Conservation (phyloP, 148 eudicot species). For the Oxyria digyna region DNA sequence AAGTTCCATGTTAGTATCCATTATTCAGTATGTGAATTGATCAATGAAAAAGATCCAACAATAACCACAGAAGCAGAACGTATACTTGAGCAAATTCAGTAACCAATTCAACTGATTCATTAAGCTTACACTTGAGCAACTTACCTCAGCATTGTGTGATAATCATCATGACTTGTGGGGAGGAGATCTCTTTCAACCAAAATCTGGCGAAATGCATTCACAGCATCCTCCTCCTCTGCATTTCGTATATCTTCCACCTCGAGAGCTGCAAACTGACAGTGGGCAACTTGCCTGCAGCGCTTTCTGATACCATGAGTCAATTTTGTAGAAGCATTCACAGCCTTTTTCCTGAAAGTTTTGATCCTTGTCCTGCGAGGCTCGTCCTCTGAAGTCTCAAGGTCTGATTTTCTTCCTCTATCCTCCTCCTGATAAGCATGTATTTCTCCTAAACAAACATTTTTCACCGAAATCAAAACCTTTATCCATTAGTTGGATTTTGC, state of each 20-base stretch:
- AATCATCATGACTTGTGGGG: slow-evolving; percentile 62
- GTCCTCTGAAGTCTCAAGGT: slow-evolving; percentile 51
- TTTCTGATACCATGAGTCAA: slow-evolving; percentile 37
- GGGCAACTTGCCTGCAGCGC: slow-evolving; percentile 42
- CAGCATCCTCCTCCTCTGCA: slow-evolving; percentile 69
- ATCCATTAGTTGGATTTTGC: neutral
- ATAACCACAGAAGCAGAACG: too few species aligned
- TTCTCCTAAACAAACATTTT: slow-evolving; percentile 22
- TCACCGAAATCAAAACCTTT: neutral
- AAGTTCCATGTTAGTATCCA: too few species aligned
- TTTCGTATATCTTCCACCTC: slow-evolving; percentile 53
- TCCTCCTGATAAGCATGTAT: slow-evolving; percentile 32
- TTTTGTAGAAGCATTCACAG: slow-evolving; percentile 56
- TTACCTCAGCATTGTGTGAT: slow-evolving; percentile 85
- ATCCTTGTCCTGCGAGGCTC: slow-evolving; percentile 55
- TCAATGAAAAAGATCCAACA: too few species aligned
- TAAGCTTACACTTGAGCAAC: neutral
- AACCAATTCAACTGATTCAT: neutral
- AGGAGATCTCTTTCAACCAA: slow-evolving; percentile 66
- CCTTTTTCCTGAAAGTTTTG: slow-evolving; percentile 73
- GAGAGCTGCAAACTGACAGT: slow-evolving; percentile 58
- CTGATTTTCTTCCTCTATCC: slow-evolving; percentile 42
- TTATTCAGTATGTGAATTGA: too few species aligned
- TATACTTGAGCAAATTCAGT: too few species aligned
- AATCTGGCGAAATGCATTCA: slow-evolving; percentile 44